phyloP scores from a whole-genome alignment of 1,284 basidiomycete species.

The Cerrena zonata region DNA sequence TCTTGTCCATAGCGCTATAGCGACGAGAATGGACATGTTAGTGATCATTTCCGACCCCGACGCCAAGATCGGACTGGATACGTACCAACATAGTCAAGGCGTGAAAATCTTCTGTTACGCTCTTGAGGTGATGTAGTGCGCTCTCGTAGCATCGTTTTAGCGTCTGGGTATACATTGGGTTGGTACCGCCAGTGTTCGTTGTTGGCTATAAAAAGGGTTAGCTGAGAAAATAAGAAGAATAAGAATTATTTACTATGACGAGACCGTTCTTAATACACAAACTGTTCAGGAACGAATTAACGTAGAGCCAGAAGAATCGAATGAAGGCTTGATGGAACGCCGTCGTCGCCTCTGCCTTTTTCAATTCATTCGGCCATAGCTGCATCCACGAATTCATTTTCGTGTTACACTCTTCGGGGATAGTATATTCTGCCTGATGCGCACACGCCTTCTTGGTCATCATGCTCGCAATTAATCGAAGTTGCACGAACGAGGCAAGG shows the following conservation, averaged over 20 bases:
- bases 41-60: not conserved
- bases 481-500: constrained; percentile 65
- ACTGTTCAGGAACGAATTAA: constrained; percentile 74
- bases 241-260: too few relatives aligned
- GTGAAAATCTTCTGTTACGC: constrained; percentile 67
- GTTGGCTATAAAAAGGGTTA: not conserved
- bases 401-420: constrained; percentile 40
- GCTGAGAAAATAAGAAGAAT: too few relatives aligned
- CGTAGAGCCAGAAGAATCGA: constrained; percentile 68
- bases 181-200: not conserved
- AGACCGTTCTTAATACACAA: constrained; percentile 76
- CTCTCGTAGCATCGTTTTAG: constrained; percentile 67
- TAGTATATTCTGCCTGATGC: constrained; percentile 67
- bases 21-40: constrained; percentile 1
- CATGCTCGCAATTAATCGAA: constrained; percentile 72
- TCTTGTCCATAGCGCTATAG: constrained; percentile 77
- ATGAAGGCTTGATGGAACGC: constrained; percentile 70
- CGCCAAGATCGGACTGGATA: constrained; percentile 10
- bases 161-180: constrained; percentile 48
- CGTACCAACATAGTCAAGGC: constrained; percentile 69
- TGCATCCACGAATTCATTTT: constrained; percentile 53
- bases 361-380: constrained; percentile 65
- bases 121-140: constrained; percentile 61
- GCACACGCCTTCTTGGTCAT: not conserved
- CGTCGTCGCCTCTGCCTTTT: constrained; percentile 64